Evolutionary conservation across 306 rosid genomes (phyloP).

Genomic region (Heteromeles arbutifolia): DNA sequence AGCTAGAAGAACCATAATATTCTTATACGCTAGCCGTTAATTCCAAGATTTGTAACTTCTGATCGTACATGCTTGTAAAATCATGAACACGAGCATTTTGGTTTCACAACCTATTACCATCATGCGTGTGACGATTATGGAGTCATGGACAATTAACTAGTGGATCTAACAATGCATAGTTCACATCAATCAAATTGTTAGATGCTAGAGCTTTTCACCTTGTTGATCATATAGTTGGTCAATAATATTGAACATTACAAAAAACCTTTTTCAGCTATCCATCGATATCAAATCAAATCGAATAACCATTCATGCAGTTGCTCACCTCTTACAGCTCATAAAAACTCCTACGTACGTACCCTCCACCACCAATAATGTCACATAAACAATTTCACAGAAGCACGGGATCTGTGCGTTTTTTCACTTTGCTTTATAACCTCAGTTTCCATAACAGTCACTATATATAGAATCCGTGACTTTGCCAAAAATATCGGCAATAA

Average conservation of each 20-base stretch:
- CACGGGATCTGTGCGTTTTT: slow-evolving; percentile 20
- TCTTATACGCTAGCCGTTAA: no score
- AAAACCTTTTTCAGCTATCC: not conserved
- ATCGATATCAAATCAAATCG: not conserved
- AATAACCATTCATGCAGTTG: not conserved
- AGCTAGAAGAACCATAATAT: not conserved
- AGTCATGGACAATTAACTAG: not conserved
- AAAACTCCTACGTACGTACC: not conserved
- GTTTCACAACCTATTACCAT: not conserved
- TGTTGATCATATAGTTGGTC: not conserved
- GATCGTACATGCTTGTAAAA: not conserved
- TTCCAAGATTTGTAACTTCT: no score
- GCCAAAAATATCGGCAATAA: slow-evolving; percentile 1
- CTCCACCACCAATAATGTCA: not conserved
- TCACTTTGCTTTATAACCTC: slow-evolving; percentile 9
- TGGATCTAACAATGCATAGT: not conserved
- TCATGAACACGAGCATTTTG: not conserved
- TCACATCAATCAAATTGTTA: not conserved
- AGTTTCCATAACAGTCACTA: slow-evolving; percentile 4
- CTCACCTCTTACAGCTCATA: slow-evolving; percentile 1
- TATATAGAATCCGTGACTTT: slow-evolving; percentile 36
- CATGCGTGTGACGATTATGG: not conserved
- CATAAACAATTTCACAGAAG: not conserved
- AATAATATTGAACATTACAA: not conserved
- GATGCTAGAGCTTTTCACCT: not conserved